Evolutionary conservation across 164 flowering plant genomes (phyloP), one percentile per base, ranked within the genome.

Genomic region (Umbilicus rupestris): DNA sequence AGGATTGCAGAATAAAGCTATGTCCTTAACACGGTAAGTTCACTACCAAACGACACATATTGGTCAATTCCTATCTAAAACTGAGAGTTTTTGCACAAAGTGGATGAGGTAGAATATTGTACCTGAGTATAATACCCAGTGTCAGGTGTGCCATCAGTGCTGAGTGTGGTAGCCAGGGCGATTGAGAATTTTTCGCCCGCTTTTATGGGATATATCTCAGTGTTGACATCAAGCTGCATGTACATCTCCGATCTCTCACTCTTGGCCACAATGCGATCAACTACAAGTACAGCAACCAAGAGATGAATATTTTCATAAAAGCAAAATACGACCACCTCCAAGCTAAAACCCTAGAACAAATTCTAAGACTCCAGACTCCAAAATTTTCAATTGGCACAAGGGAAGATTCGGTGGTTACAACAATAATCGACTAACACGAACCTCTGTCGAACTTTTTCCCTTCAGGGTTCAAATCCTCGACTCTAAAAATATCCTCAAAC

Each of bases 181-280:
- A 59, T 59, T 15, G 63, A 59, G 31, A 28, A 59, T n/a, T 59
- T 60, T 20, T 60, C 64, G 6, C 39, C 64, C 26, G 20, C 22
- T 17, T 37, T 31, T 5, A 60, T 29, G 12, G 64, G 64, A 31
- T 60, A 60, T 30, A 60, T 60, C 24, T 31, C 41, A 30, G 64
- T 16, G 39, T 60, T 60, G 4, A 60, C 37, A 16, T 60, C 64
- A 10, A 60, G 41, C 39, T 60, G 39, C 64, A 60, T 60, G 20
- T 60, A 31, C 64, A 60, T 30, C 37, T 37, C 64, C 19, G 22
- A 60, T 20, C 41, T 37, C 64, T 60, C 64, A 60, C 64, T 30
- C 22, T 60, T 31, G 7, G 64, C 64, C 9, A 31, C 64, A 60
- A 60, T 37, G 24, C 64, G 64, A 14, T 37, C 41, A n/a, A 60